phyloP scores from a whole-genome alignment of 495 filamentous ascomycete species.

The Entonaema liquescens region DNA sequence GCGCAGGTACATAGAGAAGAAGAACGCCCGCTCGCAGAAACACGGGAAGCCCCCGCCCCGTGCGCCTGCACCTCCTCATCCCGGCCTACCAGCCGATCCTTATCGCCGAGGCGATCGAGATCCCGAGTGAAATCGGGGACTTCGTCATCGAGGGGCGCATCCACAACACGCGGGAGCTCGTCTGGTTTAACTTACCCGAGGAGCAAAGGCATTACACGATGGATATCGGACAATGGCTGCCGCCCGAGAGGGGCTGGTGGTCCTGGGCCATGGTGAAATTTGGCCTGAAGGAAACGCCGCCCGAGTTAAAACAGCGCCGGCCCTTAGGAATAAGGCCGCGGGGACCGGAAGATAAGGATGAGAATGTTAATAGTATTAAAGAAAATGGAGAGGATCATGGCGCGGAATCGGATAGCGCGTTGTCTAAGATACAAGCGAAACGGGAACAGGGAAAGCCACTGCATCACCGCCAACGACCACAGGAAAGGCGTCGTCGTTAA shows the following conservation, averaged over 20 bases:
- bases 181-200: slow-evolving; percentile 7
- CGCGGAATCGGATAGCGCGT: background rate
- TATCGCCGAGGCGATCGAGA: background rate
- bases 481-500: background rate
- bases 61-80: slow-evolving; percentile 1
- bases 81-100: slow-evolving; percentile 9
- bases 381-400: slow-evolving; percentile 2
- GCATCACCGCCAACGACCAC: background rate
- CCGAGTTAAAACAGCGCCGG: background rate
- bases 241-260: background rate
- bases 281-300: background rate
- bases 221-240: slow-evolving; percentile 3
- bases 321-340: background rate
- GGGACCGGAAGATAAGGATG: background rate
- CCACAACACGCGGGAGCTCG: background rate
- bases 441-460: background rate
- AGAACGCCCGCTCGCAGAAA: background rate
- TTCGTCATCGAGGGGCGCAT: slow-evolving; percentile 12
- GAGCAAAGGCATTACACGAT: slow-evolving; percentile 1
- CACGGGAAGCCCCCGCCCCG: background rate
- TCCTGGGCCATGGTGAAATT: background rate
- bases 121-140: slow-evolving; percentile 6
- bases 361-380: background rate
- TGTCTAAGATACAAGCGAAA: background rate
- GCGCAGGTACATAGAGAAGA: background rate